phyloP scores from a whole-genome alignment of 768 basidiomycete genomes.

The Asterophora lycoperdoides region DNA sequence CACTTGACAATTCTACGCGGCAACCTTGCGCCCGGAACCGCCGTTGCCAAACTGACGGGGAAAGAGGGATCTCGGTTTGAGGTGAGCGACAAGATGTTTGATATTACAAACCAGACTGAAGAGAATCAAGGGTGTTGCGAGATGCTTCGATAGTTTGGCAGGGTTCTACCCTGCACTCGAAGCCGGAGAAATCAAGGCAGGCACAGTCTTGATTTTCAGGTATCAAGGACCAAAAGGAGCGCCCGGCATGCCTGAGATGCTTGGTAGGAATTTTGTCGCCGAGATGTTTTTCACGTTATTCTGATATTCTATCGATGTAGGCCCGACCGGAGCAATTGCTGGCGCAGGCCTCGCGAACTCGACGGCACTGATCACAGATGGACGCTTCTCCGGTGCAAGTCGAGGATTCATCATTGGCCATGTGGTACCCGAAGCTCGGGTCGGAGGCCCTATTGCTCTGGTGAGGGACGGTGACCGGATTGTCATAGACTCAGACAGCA shows the following conservation, averaged over 20 bases:
- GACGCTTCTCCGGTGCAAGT: constrained; percentile 83
- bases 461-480: constrained; percentile 81
- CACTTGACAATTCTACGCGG: constrained; percentile 86
- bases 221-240: constrained; percentile 90
- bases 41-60: constrained; percentile 91
- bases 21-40: constrained; percentile 82
- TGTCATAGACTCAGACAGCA: constrained; percentile 62
- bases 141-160: constrained; percentile 72
- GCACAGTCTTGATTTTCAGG: constrained; percentile 75
- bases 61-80: constrained; percentile 87
- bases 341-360: constrained; percentile 78
- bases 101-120: constrained; percentile 1
- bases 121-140: constrained; percentile 56
- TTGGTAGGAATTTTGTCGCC: constrained; percentile 25
- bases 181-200: constrained; percentile 69
- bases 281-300: not conserved
- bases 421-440: constrained; percentile 57
- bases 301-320: constrained; percentile 26
- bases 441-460: constrained; percentile 86
- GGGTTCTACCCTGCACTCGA: constrained; percentile 72
- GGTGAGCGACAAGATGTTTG: constrained; percentile 33
- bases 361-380: constrained; percentile 84
- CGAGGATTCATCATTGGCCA: constrained; percentile 53
- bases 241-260: constrained; percentile 88
- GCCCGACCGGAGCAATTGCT: constrained; percentile 80